Evolutionary conservation across 441 rosid genomes (phyloP).

Genomic region (Erysimum pusillum): DNA sequence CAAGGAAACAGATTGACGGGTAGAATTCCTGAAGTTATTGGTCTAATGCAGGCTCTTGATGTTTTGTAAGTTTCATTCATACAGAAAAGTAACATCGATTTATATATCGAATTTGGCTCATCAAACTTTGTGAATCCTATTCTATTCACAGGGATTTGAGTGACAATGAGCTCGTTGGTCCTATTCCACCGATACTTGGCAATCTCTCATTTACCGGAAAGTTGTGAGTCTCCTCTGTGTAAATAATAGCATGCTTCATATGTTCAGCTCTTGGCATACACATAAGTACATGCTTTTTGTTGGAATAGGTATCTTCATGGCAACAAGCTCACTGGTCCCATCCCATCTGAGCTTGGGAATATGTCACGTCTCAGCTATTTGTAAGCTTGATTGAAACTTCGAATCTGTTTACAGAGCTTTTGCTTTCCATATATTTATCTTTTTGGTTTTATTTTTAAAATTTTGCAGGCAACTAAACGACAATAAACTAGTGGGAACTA

Average conservation of each 20-base stretch:
- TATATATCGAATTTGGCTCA: background rate
- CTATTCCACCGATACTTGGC: slow-evolving; percentile 89
- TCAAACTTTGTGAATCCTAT: background rate
- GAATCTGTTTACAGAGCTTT: background rate
- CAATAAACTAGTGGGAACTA: slow-evolving; percentile 71
- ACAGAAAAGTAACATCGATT: background rate
- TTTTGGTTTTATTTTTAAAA: background rate
- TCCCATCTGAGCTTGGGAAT: slow-evolving; percentile 96
- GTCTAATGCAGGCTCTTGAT: slow-evolving; percentile 99
- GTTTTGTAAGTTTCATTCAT: slow-evolving; percentile 67
- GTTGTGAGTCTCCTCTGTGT: slow-evolving; percentile 58
- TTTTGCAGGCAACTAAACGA: slow-evolving; percentile 79
- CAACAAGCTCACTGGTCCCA: slow-evolving; percentile 82
- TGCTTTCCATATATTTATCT: background rate
- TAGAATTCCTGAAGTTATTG: slow-evolving; percentile 85
- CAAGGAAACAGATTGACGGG: slow-evolving; percentile 88
- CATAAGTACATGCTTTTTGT: background rate
- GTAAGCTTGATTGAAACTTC: slow-evolving; percentile 51
- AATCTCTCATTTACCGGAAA: slow-evolving; percentile 89
- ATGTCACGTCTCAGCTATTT: slow-evolving; percentile 95
- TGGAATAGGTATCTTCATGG: slow-evolving; percentile 82
- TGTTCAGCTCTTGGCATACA: background rate
- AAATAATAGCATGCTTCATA: background rate
- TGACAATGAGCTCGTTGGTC: slow-evolving; percentile 83
- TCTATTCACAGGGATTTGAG: slow-evolving; percentile 76